Base-by-base conservation (phyloP, 2,329 filamentous ascomycete genomes). In the Trichoderma simmonsii region DNA sequence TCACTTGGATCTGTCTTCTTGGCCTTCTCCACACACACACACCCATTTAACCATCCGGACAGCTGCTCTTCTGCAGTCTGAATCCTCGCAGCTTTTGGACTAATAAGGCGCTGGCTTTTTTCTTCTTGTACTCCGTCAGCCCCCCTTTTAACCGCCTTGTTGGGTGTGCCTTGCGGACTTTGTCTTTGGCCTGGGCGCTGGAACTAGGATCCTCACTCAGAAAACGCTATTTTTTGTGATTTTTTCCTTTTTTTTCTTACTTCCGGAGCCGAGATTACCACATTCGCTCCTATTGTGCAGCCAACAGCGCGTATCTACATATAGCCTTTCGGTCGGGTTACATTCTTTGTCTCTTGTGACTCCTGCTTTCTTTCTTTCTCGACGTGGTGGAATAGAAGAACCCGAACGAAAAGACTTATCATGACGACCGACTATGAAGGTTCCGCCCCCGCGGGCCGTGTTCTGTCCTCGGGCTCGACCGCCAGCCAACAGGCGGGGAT, bases 401-500 rank as follows among this genome's bases (percentile, higher is more conserved):
- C 39, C 39, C 18, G 39, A 43, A 15, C 4, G 0, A 30, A n/a
- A 56, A 26, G 30, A 60, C 28, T 15, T 28, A 54, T 60, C 72
- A 80, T 80, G 78, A 75, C 77, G 67, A 72, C 78, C 72, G 73
- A 76, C 11, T 74, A 71, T 51, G 73, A 73, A 36, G 60, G 74
- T 69, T 76, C 75, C 65, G 75, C 76, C 70, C 75, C 75, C 39
- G 78, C 76, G 18, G 65, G 76, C 36, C 77, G 76, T 69, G 77
- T 80, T 71, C 76, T 75, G 61, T 80, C 79, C 3, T 76, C 80
- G 7, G 74, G 77, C 21, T 79, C 78, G 7, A 77, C 77, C 9
- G 71, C 75, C 59, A 76, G 76, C 72, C 84, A 85, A 57, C 78
- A 84, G 86, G 85, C 74, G n/a, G 69, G 69, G 21, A 28, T 66